Conservation (phyloP, 345 rosid species). For the Citrus sp. region DNA sequence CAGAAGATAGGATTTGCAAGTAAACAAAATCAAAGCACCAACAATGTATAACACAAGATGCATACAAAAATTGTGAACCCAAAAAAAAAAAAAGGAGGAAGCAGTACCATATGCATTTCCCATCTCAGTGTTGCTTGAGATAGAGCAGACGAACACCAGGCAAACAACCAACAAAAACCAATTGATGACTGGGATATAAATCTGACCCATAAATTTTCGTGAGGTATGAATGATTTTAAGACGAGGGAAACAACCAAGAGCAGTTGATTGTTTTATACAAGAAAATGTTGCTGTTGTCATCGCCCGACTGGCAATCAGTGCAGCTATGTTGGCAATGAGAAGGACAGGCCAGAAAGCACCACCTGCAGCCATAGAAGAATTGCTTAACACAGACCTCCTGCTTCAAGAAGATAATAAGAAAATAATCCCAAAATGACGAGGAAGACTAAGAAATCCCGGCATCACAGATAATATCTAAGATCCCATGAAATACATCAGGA, state of each 20-base stretch:
- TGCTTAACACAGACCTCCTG: constrained; percentile 5
- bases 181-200: constrained; percentile 97
- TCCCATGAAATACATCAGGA: background rate
- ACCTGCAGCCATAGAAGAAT: constrained; percentile 44
- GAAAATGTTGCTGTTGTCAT: constrained; percentile 99
- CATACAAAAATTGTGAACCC: background rate
- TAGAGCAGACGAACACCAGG: constrained; percentile 72
- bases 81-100: constrained; percentile 11
- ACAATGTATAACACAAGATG: background rate
- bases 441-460: background rate
- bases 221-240: constrained; percentile 97
- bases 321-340: constrained; percentile 84
- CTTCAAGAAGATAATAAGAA: background rate
- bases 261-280: constrained; percentile 94
- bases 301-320: constrained; percentile 92
- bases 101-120: constrained; percentile 97
- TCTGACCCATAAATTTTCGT: constrained; percentile 99
- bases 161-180: constrained; percentile 95
- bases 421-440: background rate
- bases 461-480: background rate
- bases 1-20: background rate
- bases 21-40: background rate
- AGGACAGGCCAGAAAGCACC: constrained; percentile 85
- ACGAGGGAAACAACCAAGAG: constrained; percentile 97
- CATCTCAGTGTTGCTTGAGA: constrained; percentile 79